Evolutionary conservation across 2,329 filamentous ascomycete species (phyloP).

Genomic region (Diaporthe vaccinii): DNA sequence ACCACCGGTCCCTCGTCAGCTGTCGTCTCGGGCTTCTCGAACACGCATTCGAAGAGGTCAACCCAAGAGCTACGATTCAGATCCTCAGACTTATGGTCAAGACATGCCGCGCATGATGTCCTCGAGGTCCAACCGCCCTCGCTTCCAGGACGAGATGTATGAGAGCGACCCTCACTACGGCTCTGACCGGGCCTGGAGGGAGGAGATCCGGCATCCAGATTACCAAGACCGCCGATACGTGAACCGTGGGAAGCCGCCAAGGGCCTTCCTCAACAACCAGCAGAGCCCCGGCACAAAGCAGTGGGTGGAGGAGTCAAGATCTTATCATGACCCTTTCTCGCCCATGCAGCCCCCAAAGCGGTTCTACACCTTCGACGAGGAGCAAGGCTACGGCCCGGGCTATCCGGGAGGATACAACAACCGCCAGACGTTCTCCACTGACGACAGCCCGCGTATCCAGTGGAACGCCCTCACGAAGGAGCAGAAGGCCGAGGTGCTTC

Average conservation of each 20-base stretch:
- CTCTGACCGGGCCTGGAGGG: constrained; percentile 37
- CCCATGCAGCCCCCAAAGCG: constrained; percentile 27
- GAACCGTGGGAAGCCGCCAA: constrained; percentile 31
- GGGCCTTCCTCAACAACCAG: constrained; percentile 34
- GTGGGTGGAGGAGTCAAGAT: constrained; percentile 33
- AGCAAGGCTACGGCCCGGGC: constrained; percentile 34
- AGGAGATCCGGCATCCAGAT: constrained; percentile 36
- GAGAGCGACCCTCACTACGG: constrained; percentile 31
- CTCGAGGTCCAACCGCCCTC: constrained; percentile 22
- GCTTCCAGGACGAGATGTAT: constrained; percentile 28
- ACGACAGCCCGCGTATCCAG: constrained; percentile 47
- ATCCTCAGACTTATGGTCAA: constrained; percentile 32
- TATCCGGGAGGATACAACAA: constrained; percentile 10
- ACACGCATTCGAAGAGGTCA: constrained; percentile 8
- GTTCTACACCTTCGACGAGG: constrained; percentile 36
- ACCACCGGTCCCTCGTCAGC: constrained; percentile 22
- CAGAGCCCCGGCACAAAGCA: constrained; percentile 28
- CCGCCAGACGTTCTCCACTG: constrained; percentile 23
- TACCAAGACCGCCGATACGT: constrained; percentile 30
- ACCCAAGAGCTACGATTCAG: constrained; percentile 30
- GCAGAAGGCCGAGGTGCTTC: constrained; percentile 58
- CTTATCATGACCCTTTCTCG: constrained; percentile 25
- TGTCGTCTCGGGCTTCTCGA: constrained; percentile 29
- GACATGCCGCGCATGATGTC: constrained; percentile 27
- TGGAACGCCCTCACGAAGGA: constrained; percentile 55